Evolutionary conservation across 208 protist species (phyloP), one percentile per base, ranked within the genome.

Genomic region (Wallacemonas sp.): DNA sequence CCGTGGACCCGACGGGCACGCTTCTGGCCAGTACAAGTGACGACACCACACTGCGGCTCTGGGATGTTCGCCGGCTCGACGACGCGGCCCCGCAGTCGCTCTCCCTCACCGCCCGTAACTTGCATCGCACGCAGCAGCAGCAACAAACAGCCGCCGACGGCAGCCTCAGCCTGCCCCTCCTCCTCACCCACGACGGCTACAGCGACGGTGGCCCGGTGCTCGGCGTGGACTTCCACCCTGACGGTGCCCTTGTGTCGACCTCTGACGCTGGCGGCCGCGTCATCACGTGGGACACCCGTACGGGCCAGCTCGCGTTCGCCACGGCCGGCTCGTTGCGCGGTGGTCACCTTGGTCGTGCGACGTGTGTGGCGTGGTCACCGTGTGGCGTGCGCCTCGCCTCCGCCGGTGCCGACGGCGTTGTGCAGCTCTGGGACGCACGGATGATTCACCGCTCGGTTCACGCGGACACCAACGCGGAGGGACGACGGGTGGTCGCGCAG

Each of bases 381-480:
- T 92, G 85, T 41, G 90, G 90, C 2, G 70, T 85, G 16, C 90
- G 83, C 24, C 62, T 96, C 30, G 85, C 85, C 58, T 85, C 85
- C 0, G 90, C 85, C 30, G 87, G 87, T 6, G 81, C 72, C 0
- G 90, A 96, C 49, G 66, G 73, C 36, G 67, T 83, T 21, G 68
- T 96, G 29, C 83, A 96, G 39, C 26, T 96, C 12, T 96, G 87
- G 76, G 90, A 96, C 36, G 85, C 84, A 9, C 80, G 90, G 0
- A 69, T 73, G 74, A 71, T 96, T 14, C 65, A 67, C 65, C 64
- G 54, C 11, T 47, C 54, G 19, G 32, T 26, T 4, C 30, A 55
- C 52, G 16, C 43, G 17, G 68, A 71, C 54, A 49, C 26, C 32
- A 30, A 21, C 21, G 34, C 34, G 32, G 43, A 55, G 24, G 6